Evolutionary conservation across 2,329 filamentous ascomycete genomes (phyloP), one percentile per base, ranked within the genome.

Genomic region (Aaosphaeria pasadenensis): DNA sequence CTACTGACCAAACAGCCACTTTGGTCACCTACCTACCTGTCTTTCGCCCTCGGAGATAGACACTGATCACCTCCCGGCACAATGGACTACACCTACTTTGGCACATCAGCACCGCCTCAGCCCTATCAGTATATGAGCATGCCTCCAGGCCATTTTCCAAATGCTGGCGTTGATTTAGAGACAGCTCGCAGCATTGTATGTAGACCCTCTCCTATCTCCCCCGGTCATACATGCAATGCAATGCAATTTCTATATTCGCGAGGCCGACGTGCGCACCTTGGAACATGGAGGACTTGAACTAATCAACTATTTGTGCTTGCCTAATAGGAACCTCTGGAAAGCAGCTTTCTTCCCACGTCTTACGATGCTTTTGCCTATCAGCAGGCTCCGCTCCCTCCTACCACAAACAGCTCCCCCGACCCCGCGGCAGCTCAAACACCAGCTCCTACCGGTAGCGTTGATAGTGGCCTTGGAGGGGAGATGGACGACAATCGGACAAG

Each of bases 1-100:
- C 33, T 36, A 36, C 33, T 36, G 33, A 9, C 33, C n/a, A 36
- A 9, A 36, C 33, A 36, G 33, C 33, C 7, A 9, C n/a, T 9
- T n/a, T 9, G n/a, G 33, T 9, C 33, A 9, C 33, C 7, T n/a
- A 9, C 33, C n/a, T n/a, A 9, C 33, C 33, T 9, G 7, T 36
- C 9, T 36, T 9, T n/a, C 33, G n/a, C 33, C 48, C 31, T 36
- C 47, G 30, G 9, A 11, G 42, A 24, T 24, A 24, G 17, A 24
- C 17, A 24, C 17, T 24, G 17, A 24, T 24, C 17, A 24, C 17
- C 17, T 24, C 17, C 30, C 35, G 42, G 39, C 47, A 39, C 56
- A 44, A 84, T 84, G 80, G 79, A 84, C 57, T 84, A 81, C 64
- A 72, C 74, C 45, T 82, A 79, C 64, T 83, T 77, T 56, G 62